Conservation (phyloP, 352 stramenopile genomes). For the Globisporangium emineosum region DNA sequence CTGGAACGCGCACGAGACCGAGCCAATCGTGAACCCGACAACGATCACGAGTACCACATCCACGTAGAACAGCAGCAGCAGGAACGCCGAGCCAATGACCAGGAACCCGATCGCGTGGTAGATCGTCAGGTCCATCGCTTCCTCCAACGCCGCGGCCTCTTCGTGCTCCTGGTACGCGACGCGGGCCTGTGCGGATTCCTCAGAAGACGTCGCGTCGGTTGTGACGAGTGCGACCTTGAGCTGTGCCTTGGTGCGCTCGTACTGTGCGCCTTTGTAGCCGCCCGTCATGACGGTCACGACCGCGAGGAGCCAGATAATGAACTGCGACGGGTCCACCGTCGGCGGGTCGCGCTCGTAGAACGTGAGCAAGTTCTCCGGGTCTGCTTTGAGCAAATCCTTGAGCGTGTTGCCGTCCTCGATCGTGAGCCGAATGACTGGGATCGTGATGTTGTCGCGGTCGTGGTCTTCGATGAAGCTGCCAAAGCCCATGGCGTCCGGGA, state of each 20-base stretch:
- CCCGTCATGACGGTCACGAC: constrained; percentile 66
- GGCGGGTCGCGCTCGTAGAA: constrained; percentile 64
- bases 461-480: constrained; percentile 28
- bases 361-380: constrained; percentile 29
- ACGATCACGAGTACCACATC: constrained; percentile 79
- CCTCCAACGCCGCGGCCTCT: constrained; percentile 33
- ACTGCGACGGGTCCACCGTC: constrained; percentile 54
- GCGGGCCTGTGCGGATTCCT: constrained; percentile 42
- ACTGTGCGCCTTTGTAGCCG: constrained; percentile 64
- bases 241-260: constrained; percentile 67
- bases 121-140: constrained; percentile 88
- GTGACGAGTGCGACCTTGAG: constrained; percentile 44
- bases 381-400: constrained; percentile 31
- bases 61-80: constrained; percentile 91
- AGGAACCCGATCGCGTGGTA: constrained; percentile 90
- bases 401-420: constrained; percentile 57
- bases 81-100: constrained; percentile 84
- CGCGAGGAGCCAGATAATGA: constrained; percentile 77
- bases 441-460: constrained; percentile 41
- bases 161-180: constrained; percentile 59
- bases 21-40: constrained; percentile 56
- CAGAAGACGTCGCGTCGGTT: constrained; percentile 48
- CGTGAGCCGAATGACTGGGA: constrained; percentile 69
- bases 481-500: constrained; percentile 74
- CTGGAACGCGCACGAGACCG: constrained; percentile 51